phyloP scores from a whole-genome alignment of 73 alveolate species.

The Breviolum minutum region DNA sequence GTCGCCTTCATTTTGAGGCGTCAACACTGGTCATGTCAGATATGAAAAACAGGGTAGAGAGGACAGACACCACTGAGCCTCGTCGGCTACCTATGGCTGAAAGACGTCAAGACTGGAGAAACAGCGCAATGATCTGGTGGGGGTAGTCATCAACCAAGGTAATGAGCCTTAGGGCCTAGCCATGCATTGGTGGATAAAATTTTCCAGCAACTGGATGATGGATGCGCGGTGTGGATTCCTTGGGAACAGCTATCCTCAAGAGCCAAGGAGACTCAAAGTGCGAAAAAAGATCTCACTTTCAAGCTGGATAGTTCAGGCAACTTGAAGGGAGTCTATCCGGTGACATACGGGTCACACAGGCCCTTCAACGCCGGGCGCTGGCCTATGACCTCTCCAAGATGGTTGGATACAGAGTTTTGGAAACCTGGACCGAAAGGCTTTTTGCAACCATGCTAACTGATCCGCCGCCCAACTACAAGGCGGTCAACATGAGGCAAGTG shows the following conservation, averaged over 20 bases:
- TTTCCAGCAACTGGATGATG: neutral
- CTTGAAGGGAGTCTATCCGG: neutral
- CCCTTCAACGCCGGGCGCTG: too few relatives aligned
- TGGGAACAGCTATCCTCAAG: neutral
- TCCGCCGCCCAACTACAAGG: neutral
- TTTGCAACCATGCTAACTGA: neutral
- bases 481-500: neutral
- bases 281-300: too few relatives aligned
- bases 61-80: neutral
- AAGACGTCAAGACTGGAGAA: neutral
- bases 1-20: neutral
- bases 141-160: neutral
- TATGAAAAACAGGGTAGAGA: neutral
- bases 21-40: neutral
- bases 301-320: neutral
- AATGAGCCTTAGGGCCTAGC: too few relatives aligned
- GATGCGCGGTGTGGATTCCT: neutral
- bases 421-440: neutral
- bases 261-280: too few relatives aligned
- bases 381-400: neutral
- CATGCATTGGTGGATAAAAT: neutral
- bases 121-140: neutral
- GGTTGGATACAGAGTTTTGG: neutral
- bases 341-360: neutral
- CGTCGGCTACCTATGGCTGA: conserved; percentile 22